Base-by-base conservation (phyloP, 345 rosid genomes). In the Pelargonium nanum region DNA sequence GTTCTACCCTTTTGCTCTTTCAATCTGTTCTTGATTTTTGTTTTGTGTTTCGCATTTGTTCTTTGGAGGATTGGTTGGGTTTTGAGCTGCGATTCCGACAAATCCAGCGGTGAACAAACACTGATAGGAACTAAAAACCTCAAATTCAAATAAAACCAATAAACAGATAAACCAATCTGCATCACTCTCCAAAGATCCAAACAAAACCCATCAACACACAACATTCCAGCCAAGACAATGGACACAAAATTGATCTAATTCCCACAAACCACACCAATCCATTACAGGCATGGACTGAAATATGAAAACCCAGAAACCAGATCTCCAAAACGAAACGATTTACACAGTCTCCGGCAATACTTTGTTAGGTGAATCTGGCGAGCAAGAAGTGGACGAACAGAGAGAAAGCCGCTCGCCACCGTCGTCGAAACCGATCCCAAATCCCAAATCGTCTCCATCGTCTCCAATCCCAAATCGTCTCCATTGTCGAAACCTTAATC, bases 301-400 rank as follows among this genome's bases (percentile, higher is more conserved):
- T 24, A 32, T 25, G 20, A 26, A 28, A 32, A 57, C 28, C n/a
- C 19, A 44, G 60, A 28, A 28, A 25, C 62, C 25, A 19, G 30
- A 34, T 28, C 21, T 19, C 13, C 15, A 34, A 25, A 22, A 25
- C 20, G 6, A 56, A 13, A 56, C 59, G 26, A 20, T 22, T 12
- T 12, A 22, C 34, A 56, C 13, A 20, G n/a, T 89, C n/a, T n/a
- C n/a, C 94, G 0, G 88, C 72, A 77, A 78, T 61, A 66, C 87
- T 88, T 20, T 73, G 79, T 26, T 84, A 77, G 0, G 93, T 87
- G 75, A 85, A 85, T 76, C 91, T 85, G 24, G 99, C 89, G 20
- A 93, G 94, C 64, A 87, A 76, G 63, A 93, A 84, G 66, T 89
- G 99, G 2, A 85, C 83, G 57, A 79, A 69, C 21, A 93, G 83